A percentile compares a stretch with the other conserved stretches of the same genome.
These are phyloP conservation scores for Narthecium ossifragum DNA, from an alignment of 106 monocot genomes.

Conservation along the genomic window DNA sequence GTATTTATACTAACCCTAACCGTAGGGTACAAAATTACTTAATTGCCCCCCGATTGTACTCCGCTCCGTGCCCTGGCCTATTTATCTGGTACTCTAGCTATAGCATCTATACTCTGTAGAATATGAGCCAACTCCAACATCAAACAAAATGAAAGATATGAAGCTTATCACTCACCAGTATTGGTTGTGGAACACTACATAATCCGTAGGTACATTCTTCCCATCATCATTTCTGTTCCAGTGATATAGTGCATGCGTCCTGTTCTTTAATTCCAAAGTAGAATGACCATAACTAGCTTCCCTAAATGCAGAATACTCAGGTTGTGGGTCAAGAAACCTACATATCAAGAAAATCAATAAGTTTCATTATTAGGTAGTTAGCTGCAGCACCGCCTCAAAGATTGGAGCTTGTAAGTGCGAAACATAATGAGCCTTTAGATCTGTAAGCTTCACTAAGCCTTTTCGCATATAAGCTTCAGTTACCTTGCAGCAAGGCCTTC, in stretches of 20 bases:
- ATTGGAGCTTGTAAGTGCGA: no score
- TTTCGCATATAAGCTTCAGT: conserved; percentile 2
- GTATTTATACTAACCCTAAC: no score
- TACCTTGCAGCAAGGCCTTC: conserved; percentile 93
- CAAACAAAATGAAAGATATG: no score
- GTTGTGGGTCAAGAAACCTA: conserved; percentile 74
- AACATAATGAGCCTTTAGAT: no score
- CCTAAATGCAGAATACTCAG: conserved; percentile 93
- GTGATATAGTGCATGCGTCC: conserved; percentile 87
- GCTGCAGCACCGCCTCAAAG: no score
- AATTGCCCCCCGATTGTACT: no score
- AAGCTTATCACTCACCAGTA: conserved; percentile 91
- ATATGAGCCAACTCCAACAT: no score
- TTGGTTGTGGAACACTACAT: conserved; percentile 71
- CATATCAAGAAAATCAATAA: conserved; percentile 6
- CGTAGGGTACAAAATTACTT: no score
- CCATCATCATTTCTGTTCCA: conserved; percentile 98
- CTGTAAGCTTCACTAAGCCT: background rate
- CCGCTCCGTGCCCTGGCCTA: no score
- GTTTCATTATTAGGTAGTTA: no score
- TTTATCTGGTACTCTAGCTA: no score
- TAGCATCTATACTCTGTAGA: no score
- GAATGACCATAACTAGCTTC: conserved; percentile 99
- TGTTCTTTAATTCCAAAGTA: conserved; percentile 74
- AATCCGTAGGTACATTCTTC: conserved; percentile 42